Base-by-base conservation (phyloP, 306 rosid species). In the Senna siamea region DNA sequence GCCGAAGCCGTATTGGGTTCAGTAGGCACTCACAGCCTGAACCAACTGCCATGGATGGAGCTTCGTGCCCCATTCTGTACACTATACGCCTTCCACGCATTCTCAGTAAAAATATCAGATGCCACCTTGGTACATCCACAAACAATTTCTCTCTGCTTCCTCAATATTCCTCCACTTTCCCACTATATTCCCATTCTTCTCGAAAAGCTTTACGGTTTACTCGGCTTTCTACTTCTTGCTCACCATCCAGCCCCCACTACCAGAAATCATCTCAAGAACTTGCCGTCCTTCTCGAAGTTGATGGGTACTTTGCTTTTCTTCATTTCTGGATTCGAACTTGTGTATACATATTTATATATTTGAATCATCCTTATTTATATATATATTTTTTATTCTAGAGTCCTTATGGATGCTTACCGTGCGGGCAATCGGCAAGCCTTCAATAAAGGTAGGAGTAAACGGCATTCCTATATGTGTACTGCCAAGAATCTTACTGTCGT, bases 261-360 rank as follows among this genome's bases (percentile, higher is more conserved):
- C 50, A 55, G 69, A 51, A 63, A 53, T 7, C 90, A 4, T 68
- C 96, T 40, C 81, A n/a, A 69, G 73, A 88, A 70, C 79, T 89
- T 46, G 97, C 92, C 5, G 83, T 94, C 70, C 92, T 94, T 80
- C 96, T 94, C 72, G 96, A 94, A 85, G 88, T 94, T 50, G 93
- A 94, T 34, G 97, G 97, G 97, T 94, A 47, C 78, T 58, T 53
- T 15, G 12, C 51, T 71, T 59, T 6, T 67, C 69, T 37, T 67
- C 13, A n/a, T 40, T 8, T 30, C 38, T 68, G 66, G 17, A 28
- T 12, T 52, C 7, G 10, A 32, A 32, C 59, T 19, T 19, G 40
- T 37, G 40, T 37, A 5, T 37, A 7, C 4, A 7, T 17, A 18
- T 50, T 35, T 67, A 46, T 9, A 6, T 41, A 18, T 66, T 48